These are phyloP conservation scores for Bipolaris gigantea DNA, from an alignment of 2,329 filamentous ascomycete species.

Conservation along the genomic window DNA sequence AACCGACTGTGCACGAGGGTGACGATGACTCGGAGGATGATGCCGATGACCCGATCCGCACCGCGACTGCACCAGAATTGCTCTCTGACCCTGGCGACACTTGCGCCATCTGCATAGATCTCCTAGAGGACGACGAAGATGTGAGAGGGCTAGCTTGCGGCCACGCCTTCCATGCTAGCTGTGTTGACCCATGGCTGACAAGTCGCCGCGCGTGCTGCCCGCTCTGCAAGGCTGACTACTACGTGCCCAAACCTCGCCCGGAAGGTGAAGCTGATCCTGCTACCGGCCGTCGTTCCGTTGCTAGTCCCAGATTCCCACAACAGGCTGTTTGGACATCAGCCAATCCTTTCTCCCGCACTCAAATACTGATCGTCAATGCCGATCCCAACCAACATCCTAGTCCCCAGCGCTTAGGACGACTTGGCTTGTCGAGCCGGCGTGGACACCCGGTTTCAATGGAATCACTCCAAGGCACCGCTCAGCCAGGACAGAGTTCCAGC, in stretches of 20 bases:
- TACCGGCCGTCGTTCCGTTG: slow-evolving; percentile 34
- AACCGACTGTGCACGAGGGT: slow-evolving; percentile 26
- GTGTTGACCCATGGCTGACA: slow-evolving; percentile 95
- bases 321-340: slow-evolving; percentile 38
- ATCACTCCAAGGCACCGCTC: slow-evolving; percentile 13
- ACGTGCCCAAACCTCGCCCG: slow-evolving; percentile 84
- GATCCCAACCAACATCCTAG: slow-evolving; percentile 14
- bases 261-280: slow-evolving; percentile 51
- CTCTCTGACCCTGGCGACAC: slow-evolving; percentile 83
- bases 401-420: slow-evolving; percentile 25
- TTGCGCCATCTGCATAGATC: slow-evolving; percentile 95
- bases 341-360: slow-evolving; percentile 40
- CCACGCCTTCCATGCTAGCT: slow-evolving; percentile 96
- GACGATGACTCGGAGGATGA: slow-evolving; percentile 67
- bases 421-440: slow-evolving; percentile 32
- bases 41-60: slow-evolving; percentile 78
- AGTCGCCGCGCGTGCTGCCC: slow-evolving; percentile 93
- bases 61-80: slow-evolving; percentile 78
- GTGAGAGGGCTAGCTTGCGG: slow-evolving; percentile 91
- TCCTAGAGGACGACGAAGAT: slow-evolving; percentile 91
- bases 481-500: slow-evolving; percentile 13
- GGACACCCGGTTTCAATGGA: slow-evolving; percentile 17
- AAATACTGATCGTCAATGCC: slow-evolving; percentile 32
- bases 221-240: slow-evolving; percentile 97
- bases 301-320: slow-evolving; percentile 38